Percentiles rank a stretch among this genome's conserved stretches.
Evolutionary conservation across 768 basidiomycete genomes (phyloP).

Genomic region (Trametes meyenii): DNA sequence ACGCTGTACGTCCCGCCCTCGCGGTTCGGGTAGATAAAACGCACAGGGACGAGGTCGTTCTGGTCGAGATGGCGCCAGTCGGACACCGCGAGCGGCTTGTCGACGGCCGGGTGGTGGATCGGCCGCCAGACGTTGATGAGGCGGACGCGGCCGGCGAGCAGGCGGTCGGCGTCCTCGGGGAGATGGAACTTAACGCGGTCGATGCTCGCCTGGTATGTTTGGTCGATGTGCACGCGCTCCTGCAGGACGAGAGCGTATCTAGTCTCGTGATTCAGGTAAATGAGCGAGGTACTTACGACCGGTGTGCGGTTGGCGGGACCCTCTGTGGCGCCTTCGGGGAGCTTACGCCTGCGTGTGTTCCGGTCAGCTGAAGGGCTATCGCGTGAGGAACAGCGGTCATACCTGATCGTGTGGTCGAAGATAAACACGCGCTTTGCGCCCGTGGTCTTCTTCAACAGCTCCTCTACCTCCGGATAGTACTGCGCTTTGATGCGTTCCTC

Average conservation of each 20-base stretch:
- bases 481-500: slow-evolving; percentile 38
- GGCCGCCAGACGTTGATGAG: slow-evolving; percentile 52
- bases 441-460: slow-evolving; percentile 41
- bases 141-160: slow-evolving; percentile 42
- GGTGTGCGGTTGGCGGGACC: background rate
- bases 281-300: background rate
- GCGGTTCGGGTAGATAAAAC: slow-evolving; percentile 38
- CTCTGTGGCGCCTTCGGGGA: slow-evolving; percentile 16
- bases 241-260: slow-evolving; percentile 11
- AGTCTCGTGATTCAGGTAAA: background rate
- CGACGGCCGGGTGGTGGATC: slow-evolving; percentile 39
- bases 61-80: slow-evolving; percentile 43
- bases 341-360: slow-evolving; percentile 8
- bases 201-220: slow-evolving; percentile 40
- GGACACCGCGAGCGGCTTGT: slow-evolving; percentile 43
- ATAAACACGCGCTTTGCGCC: slow-evolving; percentile 45
- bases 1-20: slow-evolving; percentile 40
- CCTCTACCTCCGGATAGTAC: slow-evolving; percentile 46
- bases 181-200: slow-evolving; percentile 42
- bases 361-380: background rate
- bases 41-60: slow-evolving; percentile 39
- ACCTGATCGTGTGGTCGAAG: slow-evolving; percentile 47
- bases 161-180: slow-evolving; percentile 42
- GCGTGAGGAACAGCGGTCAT: slow-evolving; percentile 6
- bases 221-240: slow-evolving; percentile 47